A percentile compares a stretch with the other conserved stretches of the same genome.
These are phyloP conservation scores for Fusarium sp. DNA, from an alignment of 2,329 filamentous ascomycete species.

Conservation along the genomic window DNA sequence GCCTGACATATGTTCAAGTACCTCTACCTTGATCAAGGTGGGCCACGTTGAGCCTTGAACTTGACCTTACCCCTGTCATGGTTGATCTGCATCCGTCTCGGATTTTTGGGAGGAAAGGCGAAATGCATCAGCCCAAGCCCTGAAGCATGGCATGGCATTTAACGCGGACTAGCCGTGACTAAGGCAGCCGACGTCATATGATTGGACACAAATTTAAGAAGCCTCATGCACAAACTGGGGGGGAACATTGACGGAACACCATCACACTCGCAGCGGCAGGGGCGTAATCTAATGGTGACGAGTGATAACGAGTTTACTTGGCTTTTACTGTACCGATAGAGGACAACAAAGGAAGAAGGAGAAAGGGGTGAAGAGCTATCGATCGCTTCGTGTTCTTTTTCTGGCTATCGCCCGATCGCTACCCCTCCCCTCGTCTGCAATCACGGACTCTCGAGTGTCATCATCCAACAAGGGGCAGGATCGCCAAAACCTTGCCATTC, in stretches of 20 bases:
- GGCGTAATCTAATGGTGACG: slow-evolving; percentile 27
- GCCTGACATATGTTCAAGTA: slow-evolving; percentile 47
- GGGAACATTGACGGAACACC: slow-evolving; percentile 41
- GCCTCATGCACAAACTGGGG: slow-evolving; percentile 44
- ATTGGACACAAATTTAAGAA: slow-evolving; percentile 38
- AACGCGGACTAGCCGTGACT: slow-evolving; percentile 33
- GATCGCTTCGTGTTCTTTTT: not conserved
- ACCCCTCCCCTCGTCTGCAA: slow-evolving; percentile 18
- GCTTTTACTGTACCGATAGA: not conserved
- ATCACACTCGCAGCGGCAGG: slow-evolving; percentile 39
- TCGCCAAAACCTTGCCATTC: slow-evolving; percentile 42
- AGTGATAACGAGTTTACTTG: not conserved
- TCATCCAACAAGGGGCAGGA: slow-evolving; percentile 39
- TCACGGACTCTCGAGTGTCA: slow-evolving; percentile 18
- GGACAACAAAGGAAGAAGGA: not conserved
- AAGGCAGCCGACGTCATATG: slow-evolving; percentile 23
- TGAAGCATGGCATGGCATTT: slow-evolving; percentile 40
- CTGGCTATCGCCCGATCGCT: slow-evolving; percentile 1
- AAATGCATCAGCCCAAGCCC: slow-evolving; percentile 46
- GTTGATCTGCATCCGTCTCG: slow-evolving; percentile 53
- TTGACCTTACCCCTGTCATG: slow-evolving; percentile 42
- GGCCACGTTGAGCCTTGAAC: slow-evolving; percentile 17
- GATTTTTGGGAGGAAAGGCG: slow-evolving; percentile 46
- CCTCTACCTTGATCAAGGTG: slow-evolving; percentile 39
- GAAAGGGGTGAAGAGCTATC: not conserved